Evolutionary conservation across 441 rosid genomes (phyloP).

Genomic region (Sinapis alba): DNA sequence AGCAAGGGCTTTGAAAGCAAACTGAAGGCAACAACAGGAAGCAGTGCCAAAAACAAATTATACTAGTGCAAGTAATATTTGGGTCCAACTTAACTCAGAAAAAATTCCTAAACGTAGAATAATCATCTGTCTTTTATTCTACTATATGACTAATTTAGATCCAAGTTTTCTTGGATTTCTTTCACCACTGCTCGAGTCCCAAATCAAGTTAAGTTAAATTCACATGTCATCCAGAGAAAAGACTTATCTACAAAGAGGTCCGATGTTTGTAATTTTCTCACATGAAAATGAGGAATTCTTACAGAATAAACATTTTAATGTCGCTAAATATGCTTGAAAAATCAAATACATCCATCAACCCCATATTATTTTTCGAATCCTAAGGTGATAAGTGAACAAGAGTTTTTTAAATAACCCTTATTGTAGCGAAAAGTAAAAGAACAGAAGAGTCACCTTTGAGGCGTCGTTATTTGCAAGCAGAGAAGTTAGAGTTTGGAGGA

Average conservation of each 20-base stretch:
- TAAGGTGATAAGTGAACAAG: constrained; percentile 16
- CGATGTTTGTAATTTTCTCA: constrained; percentile 2
- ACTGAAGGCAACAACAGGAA: constrained; percentile 50
- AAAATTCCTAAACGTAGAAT: constrained; percentile 3
- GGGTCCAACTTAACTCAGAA: constrained; percentile 15
- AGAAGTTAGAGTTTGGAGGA: constrained; percentile 84
- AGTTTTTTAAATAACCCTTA: neutral
- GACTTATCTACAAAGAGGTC: constrained; percentile 7
- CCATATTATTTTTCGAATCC: neutral
- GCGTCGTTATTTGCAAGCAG: constrained; percentile 85
- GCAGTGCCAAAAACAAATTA: constrained; percentile 24
- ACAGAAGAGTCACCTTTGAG: constrained; percentile 72
- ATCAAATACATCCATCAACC: neutral
- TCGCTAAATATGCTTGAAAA: constrained; percentile 7
- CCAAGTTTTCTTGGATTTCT: constrained; percentile 11
- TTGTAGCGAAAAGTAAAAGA: constrained; percentile 21
- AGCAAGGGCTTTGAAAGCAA: constrained; percentile 91
- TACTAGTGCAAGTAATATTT: constrained; percentile 10
- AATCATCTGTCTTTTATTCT: constrained; percentile 10
- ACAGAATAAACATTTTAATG: neutral
- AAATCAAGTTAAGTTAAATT: constrained; percentile 12
- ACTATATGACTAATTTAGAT: constrained; percentile 16
- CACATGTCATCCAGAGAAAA: constrained; percentile 8
- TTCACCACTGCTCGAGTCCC: constrained; percentile 11
- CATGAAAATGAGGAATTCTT: neutral